Evolutionary conservation across 1,284 basidiomycete species (phyloP), one percentile per base, ranked within the genome.

Genomic region (Ustilago shanxiensis): DNA sequence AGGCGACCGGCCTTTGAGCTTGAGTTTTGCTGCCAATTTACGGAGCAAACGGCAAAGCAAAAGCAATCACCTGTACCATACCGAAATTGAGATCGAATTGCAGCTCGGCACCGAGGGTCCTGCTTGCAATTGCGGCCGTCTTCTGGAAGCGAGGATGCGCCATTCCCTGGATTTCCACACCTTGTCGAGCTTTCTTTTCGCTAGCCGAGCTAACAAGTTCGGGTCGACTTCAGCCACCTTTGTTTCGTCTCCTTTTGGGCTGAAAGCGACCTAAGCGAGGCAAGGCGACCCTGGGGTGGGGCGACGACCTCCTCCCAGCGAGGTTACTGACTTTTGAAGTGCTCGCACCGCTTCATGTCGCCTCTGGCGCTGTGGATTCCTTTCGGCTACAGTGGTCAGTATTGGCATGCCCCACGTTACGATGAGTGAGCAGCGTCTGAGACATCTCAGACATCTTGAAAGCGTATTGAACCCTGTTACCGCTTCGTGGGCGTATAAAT

Each of bases 1-100:
- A 56, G 54, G 26, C 54, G 39, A 56, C 54, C 41, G 54, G 39
- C 26, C 54, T 56, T 56, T 56, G 54, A 56, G 20, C 6, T 53
- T 44, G 41, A 20, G n/a, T n/a, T 20, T 16, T 44, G 41, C 18
- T 44, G n/a, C 41, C 20, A 44, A 44, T 20, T 44, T 44, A 44
- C 41, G 41, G 41, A 50, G 47, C 24, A 50, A 28, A 50, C 26
- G 24, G 47, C 26, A 50, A 50, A 52, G 28, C 50, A 52, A 52
- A n/a, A n/a, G n/a, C 50, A 31, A n/a, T 33, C 11, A 20, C 6
- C 14, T 49, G 47, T 49, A 49, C 47, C 47, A 24, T 49, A 49
- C 47, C 47, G 24, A 28, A 49, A 49, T 24, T 16, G 5, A n/a
- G n/a, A 49, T 49, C n/a, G 7, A 47, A 47, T 49, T 49, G 24